Percentiles rank a stretch among this genome's conserved stretches.
Conservation (phyloP, 2,329 filamentous ascomycete genomes). For the Aschersonia sp. region DNA sequence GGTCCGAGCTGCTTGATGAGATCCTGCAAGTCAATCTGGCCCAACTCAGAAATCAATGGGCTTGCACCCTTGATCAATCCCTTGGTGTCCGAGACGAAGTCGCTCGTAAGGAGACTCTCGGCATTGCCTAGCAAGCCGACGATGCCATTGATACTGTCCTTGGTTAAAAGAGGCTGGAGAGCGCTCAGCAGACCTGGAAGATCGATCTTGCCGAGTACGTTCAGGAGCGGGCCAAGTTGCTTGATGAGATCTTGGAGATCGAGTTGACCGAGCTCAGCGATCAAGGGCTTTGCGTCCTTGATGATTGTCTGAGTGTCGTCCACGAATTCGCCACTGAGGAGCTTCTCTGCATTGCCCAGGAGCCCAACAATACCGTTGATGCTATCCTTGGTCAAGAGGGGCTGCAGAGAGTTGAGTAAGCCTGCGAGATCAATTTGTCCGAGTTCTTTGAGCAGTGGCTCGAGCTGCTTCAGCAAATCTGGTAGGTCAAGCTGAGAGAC, state of each 20-base stretch:
- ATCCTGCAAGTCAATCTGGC: background rate
- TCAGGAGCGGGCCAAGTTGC: conserved; percentile 20
- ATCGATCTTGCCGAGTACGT: conserved; percentile 14
- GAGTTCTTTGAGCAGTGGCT: conserved; percentile 9
- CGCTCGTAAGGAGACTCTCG: conserved; percentile 11
- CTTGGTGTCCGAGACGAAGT: conserved; percentile 14
- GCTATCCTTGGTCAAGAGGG: conserved; percentile 16
- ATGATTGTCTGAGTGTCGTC: conserved; percentile 12
- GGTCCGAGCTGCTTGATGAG: conserved; percentile 12
- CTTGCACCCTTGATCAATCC: conserved; percentile 12
- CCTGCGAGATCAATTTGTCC: conserved; percentile 16
- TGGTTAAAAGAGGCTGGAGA: conserved; percentile 12
- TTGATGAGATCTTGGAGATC: conserved; percentile 18
- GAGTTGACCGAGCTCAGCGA: conserved; percentile 16
- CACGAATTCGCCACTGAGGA: conserved; percentile 14
- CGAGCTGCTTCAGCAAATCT: conserved; percentile 8
- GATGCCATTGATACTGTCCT: conserved; percentile 15
- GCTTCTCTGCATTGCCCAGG: conserved; percentile 15
- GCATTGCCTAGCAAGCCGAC: conserved; percentile 16
- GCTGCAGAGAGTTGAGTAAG: conserved; percentile 12
- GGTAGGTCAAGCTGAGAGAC: conserved; percentile 5
- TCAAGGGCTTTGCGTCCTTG: conserved; percentile 14
- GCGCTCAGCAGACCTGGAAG: conserved; percentile 14
- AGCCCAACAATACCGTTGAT: conserved; percentile 18
- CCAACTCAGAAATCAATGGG: conserved; percentile 9